Evolutionary conservation across 345 rosid species (phyloP).

Genomic region (Erucastrum elatum): DNA sequence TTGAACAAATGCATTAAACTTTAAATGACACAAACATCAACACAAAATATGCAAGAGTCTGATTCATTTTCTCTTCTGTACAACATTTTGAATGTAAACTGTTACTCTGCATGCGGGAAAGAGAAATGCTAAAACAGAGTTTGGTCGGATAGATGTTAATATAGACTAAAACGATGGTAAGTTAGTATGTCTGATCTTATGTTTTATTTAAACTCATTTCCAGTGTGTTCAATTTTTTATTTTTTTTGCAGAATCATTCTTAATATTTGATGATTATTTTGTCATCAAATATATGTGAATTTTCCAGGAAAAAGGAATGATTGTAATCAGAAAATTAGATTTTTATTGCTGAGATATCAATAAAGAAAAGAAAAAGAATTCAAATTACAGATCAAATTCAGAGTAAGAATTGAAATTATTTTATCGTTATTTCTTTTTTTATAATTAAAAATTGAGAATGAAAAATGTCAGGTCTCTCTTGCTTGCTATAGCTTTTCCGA

Average conservation of each 20-base stretch:
- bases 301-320: background rate
- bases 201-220: background rate
- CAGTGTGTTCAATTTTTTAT: background rate
- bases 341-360: slow-evolving; percentile 38
- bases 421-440: too few species aligned
- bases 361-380: background rate
- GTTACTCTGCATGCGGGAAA: background rate
- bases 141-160: background rate
- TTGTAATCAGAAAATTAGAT: slow-evolving; percentile 4
- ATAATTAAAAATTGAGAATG: slow-evolving; percentile 21
- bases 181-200: background rate
- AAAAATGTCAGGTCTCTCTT: slow-evolving; percentile 36
- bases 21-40: slow-evolving; percentile 25
- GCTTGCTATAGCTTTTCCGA: slow-evolving; percentile 12
- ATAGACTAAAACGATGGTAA: background rate
- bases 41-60: slow-evolving; percentile 15
- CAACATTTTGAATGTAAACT: background rate
- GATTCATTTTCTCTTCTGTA: background rate
- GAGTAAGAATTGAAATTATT: slow-evolving; percentile 2
- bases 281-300: background rate
- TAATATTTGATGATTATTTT: background rate
- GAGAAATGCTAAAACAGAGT: background rate
- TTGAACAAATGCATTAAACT: too few species aligned
- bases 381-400: slow-evolving; percentile 17
- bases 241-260: slow-evolving; percentile 3